A percentile compares a stretch with the other conserved stretches of the same genome.
phyloP scores from a whole-genome alignment of 2,329 filamentous ascomycete genomes.

The Zasmidium angulare region DNA sequence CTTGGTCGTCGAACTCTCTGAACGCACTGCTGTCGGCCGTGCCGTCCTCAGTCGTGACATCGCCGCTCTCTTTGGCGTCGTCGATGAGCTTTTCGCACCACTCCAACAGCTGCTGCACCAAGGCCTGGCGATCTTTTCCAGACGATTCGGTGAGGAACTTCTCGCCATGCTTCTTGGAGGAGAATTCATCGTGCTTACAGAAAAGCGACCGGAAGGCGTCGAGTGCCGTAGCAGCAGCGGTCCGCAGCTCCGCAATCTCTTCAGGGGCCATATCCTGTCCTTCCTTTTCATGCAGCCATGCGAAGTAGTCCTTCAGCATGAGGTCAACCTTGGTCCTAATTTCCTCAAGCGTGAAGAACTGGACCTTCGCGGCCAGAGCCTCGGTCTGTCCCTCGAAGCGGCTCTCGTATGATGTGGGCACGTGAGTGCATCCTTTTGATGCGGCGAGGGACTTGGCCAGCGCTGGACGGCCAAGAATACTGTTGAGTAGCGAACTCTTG shows the following conservation, averaged over 20 bases:
- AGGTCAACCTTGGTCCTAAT: conserved; percentile 1
- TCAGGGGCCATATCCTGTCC: not conserved
- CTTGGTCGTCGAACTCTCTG: not conserved
- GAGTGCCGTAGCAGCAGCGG: conserved; percentile 7
- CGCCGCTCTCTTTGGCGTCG: not conserved
- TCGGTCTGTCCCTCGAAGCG: not conserved
- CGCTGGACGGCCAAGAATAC: conserved; percentile 1
- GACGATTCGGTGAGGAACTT: not conserved
- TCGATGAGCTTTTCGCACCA: not conserved
- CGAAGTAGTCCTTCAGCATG: conserved; percentile 5
- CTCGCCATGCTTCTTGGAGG: not conserved
- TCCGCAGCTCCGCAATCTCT: not conserved
- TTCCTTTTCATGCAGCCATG: not conserved
- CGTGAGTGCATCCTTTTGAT: conserved; percentile 8
- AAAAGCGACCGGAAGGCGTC: conserved; percentile 11
- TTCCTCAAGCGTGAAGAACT: not conserved
- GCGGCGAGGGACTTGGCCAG: conserved; percentile 3
- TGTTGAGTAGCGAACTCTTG: conserved; percentile 12
- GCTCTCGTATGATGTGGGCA: conserved; percentile 9
- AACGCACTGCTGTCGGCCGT: not conserved
- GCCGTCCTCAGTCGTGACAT: not conserved
- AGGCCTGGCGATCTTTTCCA: too few species aligned
- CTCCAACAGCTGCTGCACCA: too few species aligned
- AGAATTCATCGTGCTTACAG: conserved; percentile 2
- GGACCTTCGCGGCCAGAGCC: not conserved